Evolutionary conservation across 306 rosid species (phyloP), one percentile per base, ranked within the genome.

Genomic region (Malus orientalis): DNA sequence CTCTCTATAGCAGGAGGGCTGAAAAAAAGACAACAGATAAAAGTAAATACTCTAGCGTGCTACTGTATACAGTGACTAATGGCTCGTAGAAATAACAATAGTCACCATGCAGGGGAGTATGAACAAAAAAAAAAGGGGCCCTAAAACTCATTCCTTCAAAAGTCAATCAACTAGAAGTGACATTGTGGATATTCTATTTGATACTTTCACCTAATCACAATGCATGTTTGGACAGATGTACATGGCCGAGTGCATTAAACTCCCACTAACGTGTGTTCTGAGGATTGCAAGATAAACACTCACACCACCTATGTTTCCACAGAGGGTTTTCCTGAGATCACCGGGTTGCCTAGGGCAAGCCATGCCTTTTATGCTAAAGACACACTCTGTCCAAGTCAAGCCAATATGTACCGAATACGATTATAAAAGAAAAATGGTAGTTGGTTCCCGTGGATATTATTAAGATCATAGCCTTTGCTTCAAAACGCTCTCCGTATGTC

Each of bases 1-100:
- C 96, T 86, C 88, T 92, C 96, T 65, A 92, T 88, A 30, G 99
- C 99, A 65, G 99, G 99, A 76, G 97, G 99, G 80, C 99, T 95
- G 90, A 83, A 87, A 73, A 72, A 69, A 65, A 69, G 69, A 67
- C 87, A 82, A 33, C 23, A 71, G 53, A 32, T 13, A 55, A 44
- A 44, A 64, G 18, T 38, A 63, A 19, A 23, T 61, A 14, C 12
- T 18, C 73, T 30, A 29, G 22, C 19, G 2, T 49, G 54, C 54
- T 49, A 5, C 18, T 49, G 55, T 18, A 16, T 49, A 15, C 18
- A 49, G 20, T 49, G 55, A 49, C 55, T 16, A 49, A 49, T 18
- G 67, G 67, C 18, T 40, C 11, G 11, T 1, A 22, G 14, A 8
- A 30, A 70, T 23, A 27, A 16, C 44, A 30, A 54, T 6, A 20